Evolutionary conservation across 2,329 filamentous ascomycete genomes (phyloP), one percentile per base, ranked within the genome.

Genomic region (Cytospora schulzeri): DNA sequence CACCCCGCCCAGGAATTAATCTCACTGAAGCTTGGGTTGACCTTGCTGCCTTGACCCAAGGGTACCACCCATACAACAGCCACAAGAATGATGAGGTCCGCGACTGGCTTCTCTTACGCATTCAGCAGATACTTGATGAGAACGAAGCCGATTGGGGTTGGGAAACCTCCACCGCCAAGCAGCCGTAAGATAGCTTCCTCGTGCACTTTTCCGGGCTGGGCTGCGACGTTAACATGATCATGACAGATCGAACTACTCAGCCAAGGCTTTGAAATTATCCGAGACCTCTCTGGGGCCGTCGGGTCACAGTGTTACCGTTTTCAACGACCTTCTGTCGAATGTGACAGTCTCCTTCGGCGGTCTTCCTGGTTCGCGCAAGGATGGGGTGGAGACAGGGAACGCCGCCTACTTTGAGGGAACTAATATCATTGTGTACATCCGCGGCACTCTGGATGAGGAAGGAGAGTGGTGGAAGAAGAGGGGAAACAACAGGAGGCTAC

Each of bases 371-470:
- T 60, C 75, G 72, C 2, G 75, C 76, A 45, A 72, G 74, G 1
- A 70, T 70, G 28, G 66, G 65, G 17, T 77, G 56, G 52, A 72
- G 74, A 1, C 71, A 70, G 29, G 66, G 64, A 14, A 77, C 56
- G 85, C 78, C 29, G 85, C 92, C 31, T 97, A 98, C 74, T 97
- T 96, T 71, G 93, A 98, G 77, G 91, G 92, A 35, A 94, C 87
- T 67, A 99, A 98, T 72, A 88, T 97, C 69, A 89, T 97, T 67
- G 88, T 97, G 45, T 97, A 97, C 72, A 91, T 99, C 65, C 89
- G 91, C 54, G 95, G 95, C 35, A 86, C 83, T 45, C 86, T 93
- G 60, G 92, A 94, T 69, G 85, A 89, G 29, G 79, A 84, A 33
- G 88, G 88, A 11, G 82, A 86, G 52, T 96, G 91, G 90, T 96